Evolutionary conservation across 768 basidiomycete species (phyloP), one percentile per base, ranked within the genome.

Genomic region (Boletus huronensis): DNA sequence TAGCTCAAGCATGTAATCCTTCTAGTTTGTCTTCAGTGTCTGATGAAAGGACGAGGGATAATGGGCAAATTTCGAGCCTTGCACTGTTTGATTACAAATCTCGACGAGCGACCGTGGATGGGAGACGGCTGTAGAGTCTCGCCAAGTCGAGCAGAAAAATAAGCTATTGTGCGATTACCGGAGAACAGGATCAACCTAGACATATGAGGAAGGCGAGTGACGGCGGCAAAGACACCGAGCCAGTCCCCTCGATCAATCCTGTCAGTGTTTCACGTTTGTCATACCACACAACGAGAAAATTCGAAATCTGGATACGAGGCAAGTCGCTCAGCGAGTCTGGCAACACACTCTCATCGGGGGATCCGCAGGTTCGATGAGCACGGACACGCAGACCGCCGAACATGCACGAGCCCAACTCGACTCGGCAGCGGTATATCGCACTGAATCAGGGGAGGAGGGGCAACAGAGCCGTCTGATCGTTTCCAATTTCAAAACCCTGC

Each of bases 261-360:
- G 65, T 56, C 59, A 49, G 54, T 76, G 78, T 79, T 77, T 80
- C 77, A 77, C 58, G 63, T 65, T 64, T 70, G 59, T 69, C 69
- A 69, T 64, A 49, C 52, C 47, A 25, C 52, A 26, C 40, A 47
- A 51, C 47, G 52, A 57, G n/a, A 46, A 58, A 54, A 48, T 49
- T 58, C 46, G 54, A 57, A 52, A 54, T 57, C 28, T 38, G 43
- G 31, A 43, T 42, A 43, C 44, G 45, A 60, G 48, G 26, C 54
- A 32, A 50, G 53, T 54, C 36, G 36, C 28, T 21, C 9, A 32
- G 13, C 49, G 6, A 11, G 49, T 44, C 48, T 38, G 5, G 23
- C 6, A 35, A 19, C 9, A 39, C 48, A 11, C 43, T 11, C 57
- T 52, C 40, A 17, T 17, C 29, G 10, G 14, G 13, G 21, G 43